Evolutionary conservation across 345 rosid genomes (phyloP).

Genomic region (Hirschfeldia incana): DNA sequence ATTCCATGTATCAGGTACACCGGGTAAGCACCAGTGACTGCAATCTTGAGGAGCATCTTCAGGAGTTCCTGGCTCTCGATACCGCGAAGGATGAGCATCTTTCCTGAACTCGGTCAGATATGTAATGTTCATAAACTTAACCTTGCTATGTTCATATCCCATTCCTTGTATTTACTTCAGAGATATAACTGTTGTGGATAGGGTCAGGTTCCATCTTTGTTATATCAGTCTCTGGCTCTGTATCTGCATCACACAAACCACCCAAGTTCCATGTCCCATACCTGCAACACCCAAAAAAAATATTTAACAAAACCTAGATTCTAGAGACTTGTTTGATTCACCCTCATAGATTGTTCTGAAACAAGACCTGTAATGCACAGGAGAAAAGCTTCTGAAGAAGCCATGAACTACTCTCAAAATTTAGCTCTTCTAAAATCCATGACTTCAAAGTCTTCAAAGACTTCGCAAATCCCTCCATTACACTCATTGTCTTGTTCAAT

Average conservation of each 20-base stretch:
- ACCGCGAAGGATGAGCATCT: conserved; percentile 74
- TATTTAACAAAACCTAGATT: not conserved
- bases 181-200: conserved; percentile 54
- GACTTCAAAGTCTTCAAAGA: conserved; percentile 66
- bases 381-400: conserved; percentile 79
- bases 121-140: conserved; percentile 70
- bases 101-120: conserved; percentile 65
- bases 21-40: conserved; percentile 96
- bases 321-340: not conserved
- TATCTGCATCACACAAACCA: conserved; percentile 63
- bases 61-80: conserved; percentile 72
- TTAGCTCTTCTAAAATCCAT: conserved; percentile 53
- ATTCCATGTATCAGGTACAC: conserved; percentile 89
- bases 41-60: conserved; percentile 76
- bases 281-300: conserved; percentile 43
- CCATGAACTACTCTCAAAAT: conserved; percentile 49
- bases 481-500: conserved; percentile 57
- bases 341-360: conserved; percentile 5
- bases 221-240: conserved; percentile 54
- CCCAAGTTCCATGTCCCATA: conserved; percentile 74
- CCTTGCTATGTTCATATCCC: conserved; percentile 45
- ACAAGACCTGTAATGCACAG: conserved; percentile 71
- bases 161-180: conserved; percentile 53
- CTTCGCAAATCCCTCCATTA: conserved; percentile 64
- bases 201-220: conserved; percentile 53